A percentile compares a stretch with the other conserved stretches of the same genome.
Evolutionary conservation across 2,329 filamentous ascomycete species (phyloP).

Genomic region (Clonostachys sp.): DNA sequence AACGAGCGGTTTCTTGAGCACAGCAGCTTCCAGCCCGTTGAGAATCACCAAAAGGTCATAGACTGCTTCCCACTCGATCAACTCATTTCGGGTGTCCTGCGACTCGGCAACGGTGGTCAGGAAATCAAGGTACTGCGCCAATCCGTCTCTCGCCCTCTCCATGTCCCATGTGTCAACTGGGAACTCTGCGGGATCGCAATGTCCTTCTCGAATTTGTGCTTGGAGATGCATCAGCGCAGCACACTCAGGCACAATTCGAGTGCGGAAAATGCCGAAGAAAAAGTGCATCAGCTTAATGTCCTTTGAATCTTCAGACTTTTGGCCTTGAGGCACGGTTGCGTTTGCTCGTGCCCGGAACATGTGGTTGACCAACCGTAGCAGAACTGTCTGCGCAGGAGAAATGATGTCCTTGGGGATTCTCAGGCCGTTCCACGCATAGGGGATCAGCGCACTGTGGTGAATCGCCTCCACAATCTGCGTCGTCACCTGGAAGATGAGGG

Average conservation of each 20-base stretch:
- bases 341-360: slow-evolving; percentile 64
- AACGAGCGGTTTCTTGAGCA: slow-evolving; percentile 74
- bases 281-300: slow-evolving; percentile 73
- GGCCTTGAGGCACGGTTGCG: slow-evolving; percentile 30
- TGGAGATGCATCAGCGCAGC: slow-evolving; percentile 93
- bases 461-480: slow-evolving; percentile 93
- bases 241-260: slow-evolving; percentile 88
- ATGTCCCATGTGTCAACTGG: slow-evolving; percentile 96
- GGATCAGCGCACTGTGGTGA: slow-evolving; percentile 81
- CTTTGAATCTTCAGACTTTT: slow-evolving; percentile 44
- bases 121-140: slow-evolving; percentile 92
- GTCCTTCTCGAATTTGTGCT: slow-evolving; percentile 76
- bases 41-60: slow-evolving; percentile 86
- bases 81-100: slow-evolving; percentile 73
- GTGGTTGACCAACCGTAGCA: slow-evolving; percentile 85
- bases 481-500: slow-evolving; percentile 94
- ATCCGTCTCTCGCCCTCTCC: slow-evolving; percentile 91
- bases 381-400: slow-evolving; percentile 87
- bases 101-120: slow-evolving; percentile 86
- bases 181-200: slow-evolving; percentile 78
- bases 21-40: slow-evolving; percentile 80
- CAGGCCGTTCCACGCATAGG: slow-evolving; percentile 88
- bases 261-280: slow-evolving; percentile 87
- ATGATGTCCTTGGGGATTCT: slow-evolving; percentile 94
- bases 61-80: slow-evolving; percentile 88